These are phyloP conservation scores for Malus fusca DNA, from an alignment of 306 rosid species.

Conservation along the genomic window DNA sequence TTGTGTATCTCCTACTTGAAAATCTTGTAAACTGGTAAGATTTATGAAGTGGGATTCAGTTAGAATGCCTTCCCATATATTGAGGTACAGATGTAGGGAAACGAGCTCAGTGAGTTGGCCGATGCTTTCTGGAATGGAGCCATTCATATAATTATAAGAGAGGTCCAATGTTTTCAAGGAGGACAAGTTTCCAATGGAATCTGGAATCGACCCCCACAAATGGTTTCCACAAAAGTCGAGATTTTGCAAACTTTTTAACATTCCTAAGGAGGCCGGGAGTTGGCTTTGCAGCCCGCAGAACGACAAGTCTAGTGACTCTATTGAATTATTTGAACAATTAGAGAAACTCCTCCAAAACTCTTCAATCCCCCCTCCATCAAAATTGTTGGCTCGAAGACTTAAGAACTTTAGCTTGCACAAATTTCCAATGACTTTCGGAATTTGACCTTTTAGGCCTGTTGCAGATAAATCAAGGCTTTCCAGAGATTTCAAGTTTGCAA, in stretches of 20 bases:
- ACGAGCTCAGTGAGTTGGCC: constrained; percentile 29
- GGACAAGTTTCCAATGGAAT: constrained; percentile 25
- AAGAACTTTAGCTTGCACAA: not conserved
- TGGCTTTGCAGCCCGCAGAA: not conserved
- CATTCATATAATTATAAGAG: constrained; percentile 15
- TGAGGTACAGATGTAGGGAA: not conserved
- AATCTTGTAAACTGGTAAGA: not conserved
- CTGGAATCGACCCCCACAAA: constrained; percentile 17
- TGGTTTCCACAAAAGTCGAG: not conserved
- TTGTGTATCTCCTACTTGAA: not conserved
- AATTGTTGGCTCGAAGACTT: not conserved
- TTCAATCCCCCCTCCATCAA: not conserved
- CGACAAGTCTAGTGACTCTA: constrained; percentile 3
- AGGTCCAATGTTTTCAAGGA: not conserved
- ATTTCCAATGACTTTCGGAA: not conserved
- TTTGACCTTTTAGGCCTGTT: not conserved
- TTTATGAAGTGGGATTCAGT: constrained; percentile 26
- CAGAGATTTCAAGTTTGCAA: not conserved
- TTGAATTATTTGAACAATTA: constrained; percentile 1
- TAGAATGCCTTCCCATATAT: constrained; percentile 7
- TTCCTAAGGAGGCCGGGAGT: not conserved
- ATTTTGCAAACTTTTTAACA: not conserved
- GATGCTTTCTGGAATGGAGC: constrained; percentile 27
- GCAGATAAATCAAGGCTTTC: not conserved
- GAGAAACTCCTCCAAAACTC: not conserved